Conservation (phyloP, 345 rosid genomes). For the Rhodamnia argentea region DNA sequence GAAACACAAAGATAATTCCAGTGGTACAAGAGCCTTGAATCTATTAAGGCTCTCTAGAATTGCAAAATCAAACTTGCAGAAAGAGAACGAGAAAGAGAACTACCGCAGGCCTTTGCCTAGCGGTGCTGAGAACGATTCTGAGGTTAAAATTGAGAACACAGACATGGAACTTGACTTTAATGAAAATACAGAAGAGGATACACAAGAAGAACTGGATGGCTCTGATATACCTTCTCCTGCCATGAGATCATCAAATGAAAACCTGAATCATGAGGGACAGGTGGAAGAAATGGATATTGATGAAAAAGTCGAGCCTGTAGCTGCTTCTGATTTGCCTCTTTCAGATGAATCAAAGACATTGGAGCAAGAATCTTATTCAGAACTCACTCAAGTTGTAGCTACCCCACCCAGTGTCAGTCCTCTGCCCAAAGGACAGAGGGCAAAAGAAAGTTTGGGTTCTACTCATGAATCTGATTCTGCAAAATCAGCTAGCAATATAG, state of each 20-base stretch:
- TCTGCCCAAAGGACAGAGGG: constrained; percentile 48
- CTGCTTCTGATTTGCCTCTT: constrained; percentile 23
- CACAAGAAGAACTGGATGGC: constrained; percentile 63
- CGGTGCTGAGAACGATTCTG: constrained; percentile 66
- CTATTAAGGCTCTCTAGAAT: constrained; percentile 89
- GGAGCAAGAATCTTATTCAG: constrained; percentile 49
- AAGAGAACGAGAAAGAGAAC: constrained; percentile 97
- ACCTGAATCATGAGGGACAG: constrained; percentile 17
- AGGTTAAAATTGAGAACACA: constrained; percentile 83
- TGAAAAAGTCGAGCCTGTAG: constrained; percentile 22
- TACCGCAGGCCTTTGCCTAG: constrained; percentile 76
- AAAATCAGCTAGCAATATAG: constrained; percentile 46
- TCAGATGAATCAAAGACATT: constrained; percentile 36
- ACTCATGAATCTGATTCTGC: constrained; percentile 44
- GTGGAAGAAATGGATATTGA: constrained; percentile 30
- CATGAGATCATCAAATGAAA: constrained; percentile 20
- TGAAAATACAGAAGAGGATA: constrained; percentile 74
- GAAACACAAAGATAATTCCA: constrained; percentile 51
- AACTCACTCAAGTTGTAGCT: constrained; percentile 43
- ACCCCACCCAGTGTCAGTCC: constrained; percentile 60
- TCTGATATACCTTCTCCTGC: constrained; percentile 34
- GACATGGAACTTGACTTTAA: constrained; percentile 99
- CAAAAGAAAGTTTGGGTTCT: constrained; percentile 40
- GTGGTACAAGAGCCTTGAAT: constrained; percentile 59
- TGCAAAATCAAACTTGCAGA: constrained; percentile 80